Percentiles rank a stretch among this genome's conserved stretches.
These are phyloP conservation scores for Leccinum subgranulosum DNA, from an alignment of 768 basidiomycete genomes.

Conservation along the genomic window DNA sequence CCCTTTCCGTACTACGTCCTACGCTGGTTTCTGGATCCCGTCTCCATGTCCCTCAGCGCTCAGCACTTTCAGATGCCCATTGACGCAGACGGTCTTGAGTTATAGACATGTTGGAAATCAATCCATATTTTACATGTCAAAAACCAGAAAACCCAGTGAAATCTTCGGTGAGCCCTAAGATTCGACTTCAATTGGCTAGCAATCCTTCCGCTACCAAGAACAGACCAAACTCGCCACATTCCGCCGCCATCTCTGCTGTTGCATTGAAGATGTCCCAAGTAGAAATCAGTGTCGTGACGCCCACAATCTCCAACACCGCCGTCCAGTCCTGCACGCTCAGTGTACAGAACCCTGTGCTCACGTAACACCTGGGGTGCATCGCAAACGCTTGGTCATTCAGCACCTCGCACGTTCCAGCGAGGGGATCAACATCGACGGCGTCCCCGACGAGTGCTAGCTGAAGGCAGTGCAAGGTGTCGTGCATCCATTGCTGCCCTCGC, in stretches of 20 bases:
- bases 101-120: background rate
- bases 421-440: slow-evolving; percentile 18
- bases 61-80: background rate
- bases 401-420: background rate
- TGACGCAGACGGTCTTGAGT: background rate
- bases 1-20: too few relatives aligned
- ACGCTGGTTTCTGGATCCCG: too few relatives aligned
- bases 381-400: background rate
- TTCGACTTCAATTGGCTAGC: background rate
- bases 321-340: slow-evolving; percentile 36
- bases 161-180: background rate
- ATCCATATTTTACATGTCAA: background rate
- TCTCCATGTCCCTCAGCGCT: too few relatives aligned
- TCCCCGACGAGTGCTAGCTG: slow-evolving; percentile 35
- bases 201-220: slow-evolving; percentile 11
- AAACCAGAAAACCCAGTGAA: background rate
- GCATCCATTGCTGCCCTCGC: background rate
- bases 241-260: slow-evolving; percentile 2
- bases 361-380: background rate
- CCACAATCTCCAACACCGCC: slow-evolving; percentile 34
- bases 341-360: slow-evolving; percentile 39
- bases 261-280: slow-evolving; percentile 18
- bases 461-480: background rate
- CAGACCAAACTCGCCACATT: slow-evolving; percentile 12
- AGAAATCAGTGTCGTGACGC: slow-evolving; percentile 10